Evolutionary conservation across 2,329 filamentous ascomycete species (phyloP).

Genomic region (Apiospora pterosperma): DNA sequence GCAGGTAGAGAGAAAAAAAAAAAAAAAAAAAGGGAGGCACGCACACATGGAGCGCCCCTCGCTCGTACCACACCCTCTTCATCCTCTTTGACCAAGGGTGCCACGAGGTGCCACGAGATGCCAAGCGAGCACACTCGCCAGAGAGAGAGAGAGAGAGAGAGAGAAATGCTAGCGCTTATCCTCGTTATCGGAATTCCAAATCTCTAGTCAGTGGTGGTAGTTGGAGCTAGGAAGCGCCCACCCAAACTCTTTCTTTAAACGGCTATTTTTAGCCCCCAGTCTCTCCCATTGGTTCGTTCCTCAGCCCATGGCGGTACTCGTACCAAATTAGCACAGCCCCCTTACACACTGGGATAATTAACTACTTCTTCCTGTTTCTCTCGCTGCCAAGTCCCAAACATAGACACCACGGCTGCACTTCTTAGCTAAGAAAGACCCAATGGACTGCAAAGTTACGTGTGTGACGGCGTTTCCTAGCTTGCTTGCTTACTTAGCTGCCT

Average conservation of each 20-base stretch:
- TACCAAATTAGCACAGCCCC: constrained; percentile 1
- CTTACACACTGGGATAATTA: neutral
- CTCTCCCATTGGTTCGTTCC: neutral
- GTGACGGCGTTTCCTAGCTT: neutral
- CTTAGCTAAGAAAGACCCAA: neutral
- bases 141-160: neutral
- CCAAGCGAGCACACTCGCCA: neutral
- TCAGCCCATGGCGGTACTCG: neutral
- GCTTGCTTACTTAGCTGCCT: too few species aligned
- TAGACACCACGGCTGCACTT: neutral
- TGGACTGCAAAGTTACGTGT: neutral
- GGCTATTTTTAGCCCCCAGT: constrained; percentile 1
- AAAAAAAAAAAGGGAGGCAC: neutral
- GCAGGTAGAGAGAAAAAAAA: neutral
- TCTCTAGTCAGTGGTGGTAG: too few species aligned
- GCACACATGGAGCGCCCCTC: neutral
- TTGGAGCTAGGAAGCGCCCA: neutral
- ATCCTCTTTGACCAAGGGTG: neutral
- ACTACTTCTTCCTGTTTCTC: neutral
- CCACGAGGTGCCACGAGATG: constrained; percentile 2
- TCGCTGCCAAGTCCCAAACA: neutral
- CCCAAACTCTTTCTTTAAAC: neutral
- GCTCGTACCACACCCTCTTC: constrained; percentile 2
- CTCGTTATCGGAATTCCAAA: neutral
- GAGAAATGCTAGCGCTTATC: neutral